Evolutionary conservation across 352 stramenopile genomes (phyloP).

Genomic region (Phytophthora tubulina): DNA sequence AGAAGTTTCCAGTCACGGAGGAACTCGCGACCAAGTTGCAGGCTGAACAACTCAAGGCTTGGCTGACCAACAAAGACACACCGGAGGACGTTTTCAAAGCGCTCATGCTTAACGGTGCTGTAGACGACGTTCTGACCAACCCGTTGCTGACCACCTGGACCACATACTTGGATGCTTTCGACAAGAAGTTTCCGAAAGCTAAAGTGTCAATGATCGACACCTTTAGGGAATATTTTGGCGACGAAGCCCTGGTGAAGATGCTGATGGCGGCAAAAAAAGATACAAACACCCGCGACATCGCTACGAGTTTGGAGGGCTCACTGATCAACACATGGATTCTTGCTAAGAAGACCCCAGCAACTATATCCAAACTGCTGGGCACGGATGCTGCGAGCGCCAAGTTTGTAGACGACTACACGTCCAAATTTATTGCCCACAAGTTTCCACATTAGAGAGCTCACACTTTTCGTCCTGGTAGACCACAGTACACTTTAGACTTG

Average conservation of each 20-base stretch:
- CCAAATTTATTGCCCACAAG: too few relatives aligned
- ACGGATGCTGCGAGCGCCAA: background rate
- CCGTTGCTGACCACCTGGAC: conserved; percentile 7
- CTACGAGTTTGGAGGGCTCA: background rate
- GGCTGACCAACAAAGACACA: conserved; percentile 1
- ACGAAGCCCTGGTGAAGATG: background rate
- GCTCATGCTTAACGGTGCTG: background rate
- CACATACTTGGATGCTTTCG: conserved; percentile 6
- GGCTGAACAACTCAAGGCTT: background rate
- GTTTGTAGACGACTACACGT: too few relatives aligned
- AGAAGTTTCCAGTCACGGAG: conserved; percentile 5
- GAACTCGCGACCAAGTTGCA: conserved; percentile 6
- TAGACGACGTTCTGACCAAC: conserved; percentile 2
- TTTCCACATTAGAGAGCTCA: too few relatives aligned
- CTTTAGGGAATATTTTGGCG: background rate
- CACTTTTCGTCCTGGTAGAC: too few relatives aligned
- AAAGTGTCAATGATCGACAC: conserved; percentile 13
- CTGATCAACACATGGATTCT: conserved; percentile 12
- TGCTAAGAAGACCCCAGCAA: conserved; percentile 1
- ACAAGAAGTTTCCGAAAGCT: background rate
- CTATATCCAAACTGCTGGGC: background rate
- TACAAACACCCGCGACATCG: background rate
- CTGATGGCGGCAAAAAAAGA: background rate
- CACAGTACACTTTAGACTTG: too few relatives aligned
- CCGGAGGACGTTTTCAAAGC: conserved; percentile 1